Base-by-base conservation (phyloP, 129 eudicot genomes). In the Lactuca sativa region DNA sequence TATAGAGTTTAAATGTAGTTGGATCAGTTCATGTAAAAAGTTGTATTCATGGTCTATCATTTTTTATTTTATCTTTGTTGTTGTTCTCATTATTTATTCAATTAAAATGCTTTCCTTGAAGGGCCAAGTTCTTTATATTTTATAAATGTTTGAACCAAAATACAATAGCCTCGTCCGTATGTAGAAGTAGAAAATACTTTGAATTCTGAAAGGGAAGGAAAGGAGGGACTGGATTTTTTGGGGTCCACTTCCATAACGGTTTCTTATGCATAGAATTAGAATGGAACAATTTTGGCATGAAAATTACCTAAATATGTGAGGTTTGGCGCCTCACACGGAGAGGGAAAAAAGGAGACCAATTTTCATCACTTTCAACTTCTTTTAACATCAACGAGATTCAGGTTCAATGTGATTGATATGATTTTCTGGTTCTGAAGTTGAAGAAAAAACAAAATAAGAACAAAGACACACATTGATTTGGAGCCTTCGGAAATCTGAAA, bases 401-500 rank as follows among this genome's bases (percentile, higher is more conserved):
- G 33, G 36, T 44, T 33, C 13, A 58, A 10, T 25, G 21, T 44
- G 1, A 59, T 48, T 48, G 38, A 71, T 59, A 57, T 25, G 57
- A 59, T 47, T 74, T 56, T 66, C 64, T 43, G 31, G 12, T 56
- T 63, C 48, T 30, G 11, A 64, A 44, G 6, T 37, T 44, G 25
- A 65, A 49, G 38, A 21, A 60, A 15, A 17, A 33, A 37, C 40
- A 74, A 60, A 4, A 43, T 3, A 59, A 62, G 21, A 61, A 32
- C 41, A 54, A 47, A 37, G 40, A 18, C 49, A 49, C 56, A 67
- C 56, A 53, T 68, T 75, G 69, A 36, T 75, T 75, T 59, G 80
- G 74, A 58, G 80, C 74, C 74, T 21, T 75, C 80, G 74, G 58
- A 51, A 75, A 75, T 75, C 80, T 67, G 80, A 67, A 75, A 75